Evolutionary conservation across 306 rosid genomes (phyloP).

Genomic region (Quercus berberidifolia): DNA sequence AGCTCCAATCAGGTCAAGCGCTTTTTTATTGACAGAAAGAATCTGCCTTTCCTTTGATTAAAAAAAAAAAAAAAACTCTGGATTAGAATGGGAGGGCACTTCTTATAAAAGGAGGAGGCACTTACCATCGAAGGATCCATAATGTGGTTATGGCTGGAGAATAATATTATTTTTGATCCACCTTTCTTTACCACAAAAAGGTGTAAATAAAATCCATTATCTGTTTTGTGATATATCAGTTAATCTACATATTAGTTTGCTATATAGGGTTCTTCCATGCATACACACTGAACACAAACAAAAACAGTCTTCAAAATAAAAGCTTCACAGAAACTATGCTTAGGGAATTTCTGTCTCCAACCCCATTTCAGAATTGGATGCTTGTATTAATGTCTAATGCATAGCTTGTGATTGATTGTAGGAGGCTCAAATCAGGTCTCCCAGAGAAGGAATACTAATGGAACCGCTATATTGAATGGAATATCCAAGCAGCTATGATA

Average conservation of each 20-base stretch:
- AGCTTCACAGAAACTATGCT: not conserved
- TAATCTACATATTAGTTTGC: not conserved
- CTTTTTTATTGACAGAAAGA: too few relatives aligned
- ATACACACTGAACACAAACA: not conserved
- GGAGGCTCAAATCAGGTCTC: not conserved
- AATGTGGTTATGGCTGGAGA: not conserved
- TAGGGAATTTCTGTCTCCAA: not conserved
- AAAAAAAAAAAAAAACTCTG: too few relatives aligned
- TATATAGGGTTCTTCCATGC: not conserved
- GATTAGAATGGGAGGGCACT: not conserved
- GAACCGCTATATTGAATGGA: not conserved
- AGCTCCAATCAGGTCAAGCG: too few relatives aligned
- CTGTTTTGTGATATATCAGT: not conserved
- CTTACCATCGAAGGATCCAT: not conserved
- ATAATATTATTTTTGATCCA: not conserved
- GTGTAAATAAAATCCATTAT: not conserved
- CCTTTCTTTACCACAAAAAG: not conserved
- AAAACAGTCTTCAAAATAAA: not conserved
- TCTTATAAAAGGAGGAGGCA: not conserved
- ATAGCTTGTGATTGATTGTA: not conserved
- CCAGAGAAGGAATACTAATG: not conserved
- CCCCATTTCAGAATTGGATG: not conserved
- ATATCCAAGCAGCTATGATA: not conserved
- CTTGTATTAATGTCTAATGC: not conserved
- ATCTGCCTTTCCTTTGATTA: too few relatives aligned